These are phyloP conservation scores for Gyrodon lividus DNA, from an alignment of 768 basidiomycete species.

Conservation along the genomic window DNA sequence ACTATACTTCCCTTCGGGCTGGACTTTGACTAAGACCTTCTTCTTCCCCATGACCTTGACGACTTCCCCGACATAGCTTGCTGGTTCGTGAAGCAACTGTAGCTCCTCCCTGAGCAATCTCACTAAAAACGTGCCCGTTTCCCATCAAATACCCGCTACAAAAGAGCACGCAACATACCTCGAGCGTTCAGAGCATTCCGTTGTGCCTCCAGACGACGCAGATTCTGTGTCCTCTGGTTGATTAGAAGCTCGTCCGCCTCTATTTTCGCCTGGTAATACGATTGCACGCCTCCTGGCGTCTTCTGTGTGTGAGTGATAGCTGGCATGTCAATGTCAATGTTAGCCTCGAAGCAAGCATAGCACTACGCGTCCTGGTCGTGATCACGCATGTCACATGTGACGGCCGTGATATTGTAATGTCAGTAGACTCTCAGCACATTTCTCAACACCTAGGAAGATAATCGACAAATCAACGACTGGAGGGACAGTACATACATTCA, in stretches of 20 bases:
- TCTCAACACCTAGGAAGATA: too few relatives aligned
- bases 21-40: conserved; percentile 96
- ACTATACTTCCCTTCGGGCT: conserved; percentile 99
- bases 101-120: conserved; percentile 89
- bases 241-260: conserved; percentile 91
- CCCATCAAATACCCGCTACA: neutral
- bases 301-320: conserved; percentile 32
- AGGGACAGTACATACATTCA: too few relatives aligned
- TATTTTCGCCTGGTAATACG: too few relatives aligned
- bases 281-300: conserved; percentile 62
- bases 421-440: too few relatives aligned
- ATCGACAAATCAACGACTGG: too few relatives aligned
- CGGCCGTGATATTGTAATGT: too few relatives aligned
- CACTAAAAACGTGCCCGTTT: conserved; percentile 48
- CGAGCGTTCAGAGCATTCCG: conserved; percentile 96
- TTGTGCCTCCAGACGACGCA: conserved; percentile 93
- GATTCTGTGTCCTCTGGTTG: conserved; percentile 94
- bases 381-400: too few relatives aligned
- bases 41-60: conserved; percentile 99
- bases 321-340: conserved; percentile 33
- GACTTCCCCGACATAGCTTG: conserved; percentile 96
- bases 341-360: too few relatives aligned
- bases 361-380: too few relatives aligned
- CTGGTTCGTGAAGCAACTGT: conserved; percentile 90
- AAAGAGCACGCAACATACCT: conserved; percentile 19